Conservation (phyloP, 2,329 filamentous ascomycete species). For the Seiridium unicorne region DNA sequence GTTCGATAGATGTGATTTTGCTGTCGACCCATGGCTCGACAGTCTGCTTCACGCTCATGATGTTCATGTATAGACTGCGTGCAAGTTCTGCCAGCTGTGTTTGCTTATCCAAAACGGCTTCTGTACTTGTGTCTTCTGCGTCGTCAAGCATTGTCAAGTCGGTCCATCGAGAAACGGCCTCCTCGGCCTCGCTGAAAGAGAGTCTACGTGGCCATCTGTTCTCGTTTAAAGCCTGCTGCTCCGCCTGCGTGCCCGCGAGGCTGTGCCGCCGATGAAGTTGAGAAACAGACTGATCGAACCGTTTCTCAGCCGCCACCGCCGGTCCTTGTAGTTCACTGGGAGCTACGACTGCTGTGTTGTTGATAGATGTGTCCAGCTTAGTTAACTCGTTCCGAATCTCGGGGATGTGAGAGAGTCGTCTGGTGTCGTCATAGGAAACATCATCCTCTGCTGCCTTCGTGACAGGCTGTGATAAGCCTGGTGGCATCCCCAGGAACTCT, state of each 20-base stretch:
- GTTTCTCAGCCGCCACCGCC: slow-evolving; percentile 46
- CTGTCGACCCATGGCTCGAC: slow-evolving; percentile 61
- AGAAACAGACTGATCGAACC: slow-evolving; percentile 38
- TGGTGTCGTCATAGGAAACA: slow-evolving; percentile 18
- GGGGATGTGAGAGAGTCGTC: slow-evolving; percentile 13
- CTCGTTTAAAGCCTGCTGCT: slow-evolving; percentile 44
- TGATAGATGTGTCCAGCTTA: slow-evolving; percentile 51
- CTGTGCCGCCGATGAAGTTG: slow-evolving; percentile 64
- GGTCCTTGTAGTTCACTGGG: slow-evolving; percentile 59
- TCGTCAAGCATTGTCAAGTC: slow-evolving; percentile 44
- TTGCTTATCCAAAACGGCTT: slow-evolving; percentile 11
- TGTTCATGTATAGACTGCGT: slow-evolving; percentile 49
- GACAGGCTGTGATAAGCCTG: not conserved
- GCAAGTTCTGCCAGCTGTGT: slow-evolving; percentile 49
- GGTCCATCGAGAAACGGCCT: slow-evolving; percentile 69
- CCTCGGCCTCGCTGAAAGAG: slow-evolving; percentile 74
- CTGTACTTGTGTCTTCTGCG: slow-evolving; percentile 31
- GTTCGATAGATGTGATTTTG: slow-evolving; percentile 54
- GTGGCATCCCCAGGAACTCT: not conserved
- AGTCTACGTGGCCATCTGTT: slow-evolving; percentile 68
- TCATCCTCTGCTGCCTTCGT: slow-evolving; percentile 11
- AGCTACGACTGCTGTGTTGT: slow-evolving; percentile 53
- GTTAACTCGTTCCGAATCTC: slow-evolving; percentile 20
- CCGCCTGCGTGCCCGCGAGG: slow-evolving; percentile 35
- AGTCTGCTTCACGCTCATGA: slow-evolving; percentile 49